Conservation (phyloP, 345 rosid species). For the Toxicodendron radicans region DNA sequence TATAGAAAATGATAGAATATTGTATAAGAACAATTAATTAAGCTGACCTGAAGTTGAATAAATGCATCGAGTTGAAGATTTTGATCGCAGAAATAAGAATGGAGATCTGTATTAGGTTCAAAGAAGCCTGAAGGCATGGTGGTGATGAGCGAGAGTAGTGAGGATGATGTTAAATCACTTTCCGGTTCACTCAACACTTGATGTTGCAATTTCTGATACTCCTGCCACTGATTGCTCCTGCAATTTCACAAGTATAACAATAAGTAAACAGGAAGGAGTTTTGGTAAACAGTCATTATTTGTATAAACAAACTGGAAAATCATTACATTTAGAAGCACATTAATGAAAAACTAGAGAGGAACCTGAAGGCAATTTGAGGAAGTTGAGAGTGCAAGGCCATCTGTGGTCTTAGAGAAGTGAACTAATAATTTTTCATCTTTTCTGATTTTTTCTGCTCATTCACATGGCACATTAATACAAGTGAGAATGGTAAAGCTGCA, state of each 20-base stretch:
- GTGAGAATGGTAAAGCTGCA: neutral
- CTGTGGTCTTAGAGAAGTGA: neutral
- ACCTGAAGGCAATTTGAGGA: conserved; percentile 4
- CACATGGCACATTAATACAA: neutral
- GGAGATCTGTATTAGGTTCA: neutral
- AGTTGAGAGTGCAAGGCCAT: conserved; percentile 6
- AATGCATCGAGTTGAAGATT: conserved; percentile 8
- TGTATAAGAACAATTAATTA: neutral
- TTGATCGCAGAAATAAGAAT: neutral
- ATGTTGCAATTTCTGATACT: no score
- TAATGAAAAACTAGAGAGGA: neutral
- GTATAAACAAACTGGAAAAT: neutral
- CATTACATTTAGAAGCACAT: neutral
- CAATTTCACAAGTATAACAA: no score
- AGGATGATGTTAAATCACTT: conserved; percentile 10
- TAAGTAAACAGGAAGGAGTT: no score
- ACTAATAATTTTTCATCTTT: neutral
- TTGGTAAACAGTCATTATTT: no score
- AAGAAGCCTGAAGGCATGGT: neutral
- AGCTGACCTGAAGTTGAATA: conserved; percentile 13
- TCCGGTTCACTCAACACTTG: conserved; percentile 2
- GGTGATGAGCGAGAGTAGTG: no score
- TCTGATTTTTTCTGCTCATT: neutral
- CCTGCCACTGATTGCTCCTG: neutral
- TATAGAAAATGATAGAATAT: neutral